Percentiles rank a stretch among this genome's conserved stretches.
These are phyloP conservation scores for Pinguiococcus pyrenoidosus DNA, from an alignment of 108 stramenopile genomes.

Conservation along the genomic window DNA sequence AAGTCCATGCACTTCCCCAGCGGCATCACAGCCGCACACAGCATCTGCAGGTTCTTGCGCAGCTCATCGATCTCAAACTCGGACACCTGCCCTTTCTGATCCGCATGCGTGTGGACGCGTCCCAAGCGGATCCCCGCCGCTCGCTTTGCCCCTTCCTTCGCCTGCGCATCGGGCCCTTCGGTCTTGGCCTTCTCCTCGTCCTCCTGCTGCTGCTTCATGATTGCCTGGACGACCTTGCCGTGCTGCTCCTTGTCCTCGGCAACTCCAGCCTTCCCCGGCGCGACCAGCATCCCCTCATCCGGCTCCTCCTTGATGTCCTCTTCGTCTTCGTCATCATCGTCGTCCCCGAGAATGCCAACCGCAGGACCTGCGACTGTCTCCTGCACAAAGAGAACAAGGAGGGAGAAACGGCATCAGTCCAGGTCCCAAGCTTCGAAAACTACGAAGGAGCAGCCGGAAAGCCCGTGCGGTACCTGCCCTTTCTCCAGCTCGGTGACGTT, in stretches of 20 bases:
- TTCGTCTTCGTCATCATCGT: slow-evolving; percentile 13
- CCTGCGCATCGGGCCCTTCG: slow-evolving; percentile 10
- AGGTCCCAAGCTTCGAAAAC: slow-evolving; percentile 12
- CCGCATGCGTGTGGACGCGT: slow-evolving; percentile 2
- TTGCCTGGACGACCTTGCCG: slow-evolving; percentile 34
- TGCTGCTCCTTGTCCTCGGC: slow-evolving; percentile 17
- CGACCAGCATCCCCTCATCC: slow-evolving; percentile 12
- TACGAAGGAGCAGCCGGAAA: no score
- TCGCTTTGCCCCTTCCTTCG: slow-evolving; percentile 9
- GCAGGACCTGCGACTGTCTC: not conserved
- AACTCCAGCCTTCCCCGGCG: not conserved
- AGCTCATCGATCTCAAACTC: slow-evolving; percentile 36
- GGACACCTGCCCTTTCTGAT: not conserved
- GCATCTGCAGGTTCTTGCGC: slow-evolving; percentile 40
- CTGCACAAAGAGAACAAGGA: no score
- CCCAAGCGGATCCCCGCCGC: slow-evolving; percentile 20
- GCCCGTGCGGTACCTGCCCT: no score
- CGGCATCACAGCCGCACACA: no score
- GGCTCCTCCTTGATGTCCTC: slow-evolving; percentile 17
- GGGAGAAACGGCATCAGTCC: not conserved
- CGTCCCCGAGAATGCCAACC: not conserved
- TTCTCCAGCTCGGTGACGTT: no score
- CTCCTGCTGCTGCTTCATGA: slow-evolving; percentile 24
- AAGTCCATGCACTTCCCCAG: slow-evolving; percentile 55
- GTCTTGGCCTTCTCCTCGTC: slow-evolving; percentile 6